phyloP scores from a whole-genome alignment of 1,284 basidiomycete genomes.

The Trichosporon faecale region DNA sequence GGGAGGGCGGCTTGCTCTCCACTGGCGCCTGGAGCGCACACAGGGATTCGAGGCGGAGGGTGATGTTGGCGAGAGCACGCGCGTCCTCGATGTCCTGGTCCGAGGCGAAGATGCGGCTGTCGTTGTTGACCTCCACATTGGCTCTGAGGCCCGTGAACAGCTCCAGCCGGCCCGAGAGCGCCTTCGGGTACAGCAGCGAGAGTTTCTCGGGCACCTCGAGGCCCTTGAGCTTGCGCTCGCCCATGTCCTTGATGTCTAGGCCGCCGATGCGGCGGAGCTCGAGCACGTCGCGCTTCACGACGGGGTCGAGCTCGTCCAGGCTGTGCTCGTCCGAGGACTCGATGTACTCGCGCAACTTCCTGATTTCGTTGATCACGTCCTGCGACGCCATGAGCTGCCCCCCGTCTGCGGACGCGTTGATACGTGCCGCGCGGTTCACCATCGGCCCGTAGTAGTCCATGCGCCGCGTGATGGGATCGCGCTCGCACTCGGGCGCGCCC shows the following conservation, averaged over 20 bases:
- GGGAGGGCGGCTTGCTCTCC: background rate
- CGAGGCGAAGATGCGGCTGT: constrained; percentile 56
- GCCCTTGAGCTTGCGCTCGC: constrained; percentile 90
- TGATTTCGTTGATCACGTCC: constrained; percentile 83
- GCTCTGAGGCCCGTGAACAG: constrained; percentile 55
- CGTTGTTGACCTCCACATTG: constrained; percentile 54
- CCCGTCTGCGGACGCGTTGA: constrained; percentile 78
- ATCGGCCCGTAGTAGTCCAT: constrained; percentile 98
- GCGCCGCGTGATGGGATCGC: constrained; percentile 86
- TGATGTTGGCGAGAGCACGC: constrained; percentile 69
- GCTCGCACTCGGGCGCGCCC: constrained; percentile 85
- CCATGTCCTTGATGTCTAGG: constrained; percentile 66
- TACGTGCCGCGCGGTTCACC: constrained; percentile 87
- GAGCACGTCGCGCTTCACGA: constrained; percentile 49
- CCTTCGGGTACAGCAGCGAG: constrained; percentile 76
- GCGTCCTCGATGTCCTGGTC: constrained; percentile 74
- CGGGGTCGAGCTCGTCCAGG: constrained; percentile 43
- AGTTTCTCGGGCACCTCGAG: constrained; percentile 85
- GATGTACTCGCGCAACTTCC: constrained; percentile 51
- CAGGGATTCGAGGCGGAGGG: constrained; percentile 78
- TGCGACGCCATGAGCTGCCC: constrained; percentile 93
- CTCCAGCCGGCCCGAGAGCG: constrained; percentile 70
- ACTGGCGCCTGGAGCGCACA: constrained; percentile 57
- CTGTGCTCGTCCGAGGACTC: constrained; percentile 56
- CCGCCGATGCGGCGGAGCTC: constrained; percentile 66